Base-by-base conservation (phyloP, 176 grass and related monocot genomes). In the Avena eriantha region DNA sequence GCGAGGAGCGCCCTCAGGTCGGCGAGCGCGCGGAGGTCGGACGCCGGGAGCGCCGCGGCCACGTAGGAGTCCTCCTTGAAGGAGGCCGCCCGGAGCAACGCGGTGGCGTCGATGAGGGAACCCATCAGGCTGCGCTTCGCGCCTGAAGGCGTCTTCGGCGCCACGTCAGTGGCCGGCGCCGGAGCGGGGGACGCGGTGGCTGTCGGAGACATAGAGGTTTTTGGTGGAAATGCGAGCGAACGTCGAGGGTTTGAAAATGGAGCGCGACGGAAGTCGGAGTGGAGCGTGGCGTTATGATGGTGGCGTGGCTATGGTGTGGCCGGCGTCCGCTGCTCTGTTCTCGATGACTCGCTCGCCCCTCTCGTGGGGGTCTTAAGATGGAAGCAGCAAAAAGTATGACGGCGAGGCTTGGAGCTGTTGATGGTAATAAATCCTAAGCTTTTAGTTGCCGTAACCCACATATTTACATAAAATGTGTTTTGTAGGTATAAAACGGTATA, bases 11-110 rank as follows among this genome's bases (percentile, higher is more conserved):
- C 81, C 73, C 74, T 89, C 55, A 98, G 92, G 58, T 96, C 96
- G 59, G 91, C 81, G n/a, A 98, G 94, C 4, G 96, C 78, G 83
- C 87, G 93, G 58, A 90, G 85, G 86, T 98, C 96, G 2, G 86
- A 83, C 0, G 90, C 12, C 45, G 93, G 91, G 35, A 98, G 96
- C 48, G 83, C 86, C 29, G 96, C 88, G 23, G 87, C 90, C 22
- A 94, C 85, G 90, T 98, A 98, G 13, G 96, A 92, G 88, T 98
- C 96, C 91, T 98, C 96, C 85, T 92, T 92, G 92, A 92, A 96
- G 82, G 96, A 98, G n/a, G 84, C 9, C 29, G 92, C 82, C 1
- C 93, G 92, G 57, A 88, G 79, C 54, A 96, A 82, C 17, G 90
- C 83, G 4, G 92, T 90, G 56, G 90, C 93, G 41, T 95, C 96